phyloP scores from a whole-genome alignment of 306 rosid species.

The Prinsepia uniflora region DNA sequence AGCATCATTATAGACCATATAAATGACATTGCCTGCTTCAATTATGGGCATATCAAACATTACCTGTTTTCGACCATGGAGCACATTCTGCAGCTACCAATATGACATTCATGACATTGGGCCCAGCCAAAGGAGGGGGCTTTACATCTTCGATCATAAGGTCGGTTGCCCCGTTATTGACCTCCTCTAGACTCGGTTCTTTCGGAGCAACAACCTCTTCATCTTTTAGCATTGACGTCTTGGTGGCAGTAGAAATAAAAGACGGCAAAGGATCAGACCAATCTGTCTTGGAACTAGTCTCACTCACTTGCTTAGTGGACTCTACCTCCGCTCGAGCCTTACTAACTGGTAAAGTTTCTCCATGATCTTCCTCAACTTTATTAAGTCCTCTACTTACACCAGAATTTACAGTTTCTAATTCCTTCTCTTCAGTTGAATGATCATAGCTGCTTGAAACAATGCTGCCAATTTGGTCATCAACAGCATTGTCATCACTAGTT shows the following conservation, averaged over 20 bases:
- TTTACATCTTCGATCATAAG: conserved; percentile 33
- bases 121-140: conserved; percentile 80
- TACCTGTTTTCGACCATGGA: conserved; percentile 96
- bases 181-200: conserved; percentile 30
- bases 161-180: conserved; percentile 23
- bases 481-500: conserved; percentile 17
- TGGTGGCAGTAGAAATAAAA: conserved; percentile 24
- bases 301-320: conserved; percentile 27
- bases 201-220: conserved; percentile 22
- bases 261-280: conserved; percentile 33
- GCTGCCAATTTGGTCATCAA: conserved; percentile 35
- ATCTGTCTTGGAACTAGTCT: conserved; percentile 23
- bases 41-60: conserved; percentile 8
- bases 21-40: conserved; percentile 10
- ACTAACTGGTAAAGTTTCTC: conserved; percentile 25
- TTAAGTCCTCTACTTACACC: conserved; percentile 25
- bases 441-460: conserved; percentile 30
- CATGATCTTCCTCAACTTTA: conserved; percentile 33
- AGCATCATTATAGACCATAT: conserved; percentile 7
- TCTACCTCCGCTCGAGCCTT: conserved; percentile 21
- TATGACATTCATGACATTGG: conserved; percentile 80
- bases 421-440: conserved; percentile 37
- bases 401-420: conserved; percentile 28
- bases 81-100: conserved; percentile 86
- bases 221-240: conserved; percentile 22